Evolutionary conservation across 441 rosid genomes (phyloP).

Genomic region (Gossypium schwendimanii): DNA sequence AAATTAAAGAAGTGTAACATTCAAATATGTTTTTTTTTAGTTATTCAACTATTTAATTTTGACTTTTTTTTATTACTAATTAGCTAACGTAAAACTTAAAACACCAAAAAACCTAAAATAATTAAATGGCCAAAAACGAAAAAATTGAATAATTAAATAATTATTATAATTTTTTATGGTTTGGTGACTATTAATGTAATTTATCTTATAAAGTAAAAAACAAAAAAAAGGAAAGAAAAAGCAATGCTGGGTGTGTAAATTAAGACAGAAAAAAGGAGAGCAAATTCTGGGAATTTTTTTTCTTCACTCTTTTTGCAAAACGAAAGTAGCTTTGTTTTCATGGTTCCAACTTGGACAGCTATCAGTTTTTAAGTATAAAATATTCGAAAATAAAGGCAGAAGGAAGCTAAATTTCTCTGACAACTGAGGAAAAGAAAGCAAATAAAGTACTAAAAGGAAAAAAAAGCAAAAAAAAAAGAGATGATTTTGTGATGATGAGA

Average conservation of each 20-base stretch:
- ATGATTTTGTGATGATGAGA: slow-evolving; percentile 28
- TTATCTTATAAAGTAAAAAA: not conserved
- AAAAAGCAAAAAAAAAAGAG: not conserved
- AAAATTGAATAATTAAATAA: no score
- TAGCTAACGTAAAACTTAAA: no score
- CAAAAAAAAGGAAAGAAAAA: not conserved
- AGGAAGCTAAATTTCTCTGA: slow-evolving; percentile 7
- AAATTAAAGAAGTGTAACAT: no score
- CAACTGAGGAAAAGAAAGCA: not conserved
- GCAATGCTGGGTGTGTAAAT: not conserved
- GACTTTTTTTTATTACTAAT: no score
- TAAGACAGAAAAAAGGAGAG: not conserved
- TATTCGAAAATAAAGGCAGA: not conserved
- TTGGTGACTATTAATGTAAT: no score
- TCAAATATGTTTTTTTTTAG: no score
- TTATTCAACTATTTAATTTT: no score
- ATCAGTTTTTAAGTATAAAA: not conserved
- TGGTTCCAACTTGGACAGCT: not conserved
- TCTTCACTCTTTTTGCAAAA: not conserved
- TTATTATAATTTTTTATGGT: no score
- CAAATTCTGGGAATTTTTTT: not conserved
- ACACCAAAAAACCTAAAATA: no score
- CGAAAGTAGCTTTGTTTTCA: not conserved
- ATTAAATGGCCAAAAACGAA: no score
- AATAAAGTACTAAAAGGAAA: no score